A percentile compares a stretch with the other conserved stretches of the same genome.
phyloP scores from a whole-genome alignment of 495 filamentous ascomycete genomes.

The Talaromyces nanjingensis region DNA sequence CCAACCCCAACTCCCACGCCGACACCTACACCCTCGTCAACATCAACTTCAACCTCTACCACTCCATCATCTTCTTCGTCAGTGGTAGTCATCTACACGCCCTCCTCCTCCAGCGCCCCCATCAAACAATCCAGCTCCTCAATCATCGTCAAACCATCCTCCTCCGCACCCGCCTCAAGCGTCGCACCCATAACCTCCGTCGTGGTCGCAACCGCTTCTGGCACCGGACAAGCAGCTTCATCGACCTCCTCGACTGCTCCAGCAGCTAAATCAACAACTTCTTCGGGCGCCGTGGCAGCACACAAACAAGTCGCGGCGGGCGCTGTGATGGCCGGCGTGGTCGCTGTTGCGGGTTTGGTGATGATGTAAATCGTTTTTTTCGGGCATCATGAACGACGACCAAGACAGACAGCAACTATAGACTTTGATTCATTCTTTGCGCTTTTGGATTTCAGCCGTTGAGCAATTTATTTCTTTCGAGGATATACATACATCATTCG shows the following conservation, averaged over 20 bases:
- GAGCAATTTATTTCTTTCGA: neutral
- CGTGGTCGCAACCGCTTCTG: constrained; percentile 6
- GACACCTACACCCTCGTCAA: constrained; percentile 4
- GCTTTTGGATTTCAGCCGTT: neutral
- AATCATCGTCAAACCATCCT: constrained; percentile 15
- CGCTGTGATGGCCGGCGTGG: constrained; percentile 28
- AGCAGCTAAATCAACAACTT: constrained; percentile 20
- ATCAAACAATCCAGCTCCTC: constrained; percentile 17
- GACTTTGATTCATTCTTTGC: neutral
- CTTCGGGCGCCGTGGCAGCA: neutral
- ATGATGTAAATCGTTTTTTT: constrained; percentile 27
- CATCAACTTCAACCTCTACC: constrained; percentile 3
- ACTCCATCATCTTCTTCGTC: constrained; percentile 17
- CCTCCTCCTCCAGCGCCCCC: constrained; percentile 14
- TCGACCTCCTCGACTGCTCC: constrained; percentile 20
- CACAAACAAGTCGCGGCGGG: constrained; percentile 23
- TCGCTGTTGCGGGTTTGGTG: constrained; percentile 37
- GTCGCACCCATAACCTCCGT: neutral
- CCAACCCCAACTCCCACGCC: constrained; percentile 14
- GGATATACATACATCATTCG: neutral
- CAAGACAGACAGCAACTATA: neutral
- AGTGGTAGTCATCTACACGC: neutral
- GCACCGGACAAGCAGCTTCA: constrained; percentile 16
- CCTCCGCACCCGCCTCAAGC: neutral
- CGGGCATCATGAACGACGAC: neutral